These are phyloP conservation scores for Yamadazyma ubonensis DNA, from an alignment of 805 yeast genomes.

Conservation along the genomic window DNA sequence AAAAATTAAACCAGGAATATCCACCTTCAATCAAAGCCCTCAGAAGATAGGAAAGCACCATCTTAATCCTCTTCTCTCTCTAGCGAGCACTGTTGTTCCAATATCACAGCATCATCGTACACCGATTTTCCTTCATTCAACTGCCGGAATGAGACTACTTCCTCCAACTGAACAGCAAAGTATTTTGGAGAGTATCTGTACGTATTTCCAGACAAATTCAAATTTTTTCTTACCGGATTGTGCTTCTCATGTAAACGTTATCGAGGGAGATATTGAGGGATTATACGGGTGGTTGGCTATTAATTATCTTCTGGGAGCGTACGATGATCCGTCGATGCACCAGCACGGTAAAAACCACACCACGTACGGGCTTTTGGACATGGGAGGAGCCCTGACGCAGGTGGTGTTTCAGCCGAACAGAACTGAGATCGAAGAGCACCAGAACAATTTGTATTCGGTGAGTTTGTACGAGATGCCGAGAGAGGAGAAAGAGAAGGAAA, in stretches of 20 bases:
- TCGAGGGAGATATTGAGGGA: constrained; percentile 68
- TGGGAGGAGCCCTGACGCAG: constrained; percentile 69
- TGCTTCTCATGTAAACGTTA: constrained; percentile 53
- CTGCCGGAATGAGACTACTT: constrained; percentile 65
- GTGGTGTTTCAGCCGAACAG: constrained; percentile 60
- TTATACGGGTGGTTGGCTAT: constrained; percentile 65
- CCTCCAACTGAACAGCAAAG: constrained; percentile 50
- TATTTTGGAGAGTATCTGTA: constrained; percentile 49
- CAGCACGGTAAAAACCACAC: constrained; percentile 44
- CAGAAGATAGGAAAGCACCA: constrained; percentile 53
- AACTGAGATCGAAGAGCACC: constrained; percentile 44
- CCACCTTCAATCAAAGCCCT: constrained; percentile 48
- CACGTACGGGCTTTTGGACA: constrained; percentile 57
- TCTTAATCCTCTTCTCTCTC: constrained; percentile 46
- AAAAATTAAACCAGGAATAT: constrained; percentile 57
- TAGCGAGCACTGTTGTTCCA: constrained; percentile 55
- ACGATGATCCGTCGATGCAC: constrained; percentile 36
- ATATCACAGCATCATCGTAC: constrained; percentile 58
- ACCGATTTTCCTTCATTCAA: constrained; percentile 67
- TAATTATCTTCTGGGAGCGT: constrained; percentile 52
- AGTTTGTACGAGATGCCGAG: constrained; percentile 32
- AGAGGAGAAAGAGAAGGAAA: background rate
- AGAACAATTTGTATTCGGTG: constrained; percentile 46
- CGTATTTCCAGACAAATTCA: constrained; percentile 45
- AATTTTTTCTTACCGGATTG: constrained; percentile 63